A percentile compares a stretch with the other conserved stretches of the same genome.
These are phyloP conservation scores for Colletotrichum noveboracense DNA, from an alignment of 2,329 filamentous ascomycete genomes.

Conservation along the genomic window DNA sequence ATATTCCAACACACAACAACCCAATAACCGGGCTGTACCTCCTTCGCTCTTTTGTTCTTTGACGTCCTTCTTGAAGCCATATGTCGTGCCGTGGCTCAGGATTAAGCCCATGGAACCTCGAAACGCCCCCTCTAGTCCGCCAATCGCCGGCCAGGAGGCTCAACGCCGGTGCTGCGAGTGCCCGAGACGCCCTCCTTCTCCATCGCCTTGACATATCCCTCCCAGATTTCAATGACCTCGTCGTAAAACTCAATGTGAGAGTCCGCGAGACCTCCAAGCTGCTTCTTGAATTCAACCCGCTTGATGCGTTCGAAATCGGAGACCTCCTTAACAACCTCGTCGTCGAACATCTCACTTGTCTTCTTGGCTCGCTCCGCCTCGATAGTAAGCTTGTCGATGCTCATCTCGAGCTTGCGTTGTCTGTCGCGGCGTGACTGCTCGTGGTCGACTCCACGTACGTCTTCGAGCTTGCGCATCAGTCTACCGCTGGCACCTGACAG, in stretches of 20 bases:
- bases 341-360: constrained; percentile 91
- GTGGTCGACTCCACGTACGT: constrained; percentile 95
- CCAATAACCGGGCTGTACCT: not conserved
- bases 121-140: not conserved
- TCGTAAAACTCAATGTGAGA: constrained; percentile 89
- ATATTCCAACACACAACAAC: not conserved
- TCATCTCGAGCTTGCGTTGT: constrained; percentile 86
- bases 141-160: constrained; percentile 19
- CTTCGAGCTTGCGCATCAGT: constrained; percentile 92
- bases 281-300: constrained; percentile 86
- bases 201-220: constrained; percentile 88
- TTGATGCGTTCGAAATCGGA: constrained; percentile 97
- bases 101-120: not conserved
- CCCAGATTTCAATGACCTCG: constrained; percentile 82
- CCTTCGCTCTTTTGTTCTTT: not conserved
- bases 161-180: constrained; percentile 9
- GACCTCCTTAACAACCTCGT: constrained; percentile 93
- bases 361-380: constrained; percentile 89
- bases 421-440: constrained; percentile 89
- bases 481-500: constrained; percentile 83
- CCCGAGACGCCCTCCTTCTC: constrained; percentile 63
- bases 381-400: constrained; percentile 87
- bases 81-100: not conserved
- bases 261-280: constrained; percentile 82
- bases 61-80: not conserved